Conservation (phyloP, 2,329 filamentous ascomycete genomes). For the Verticillium zaregamsianum region DNA sequence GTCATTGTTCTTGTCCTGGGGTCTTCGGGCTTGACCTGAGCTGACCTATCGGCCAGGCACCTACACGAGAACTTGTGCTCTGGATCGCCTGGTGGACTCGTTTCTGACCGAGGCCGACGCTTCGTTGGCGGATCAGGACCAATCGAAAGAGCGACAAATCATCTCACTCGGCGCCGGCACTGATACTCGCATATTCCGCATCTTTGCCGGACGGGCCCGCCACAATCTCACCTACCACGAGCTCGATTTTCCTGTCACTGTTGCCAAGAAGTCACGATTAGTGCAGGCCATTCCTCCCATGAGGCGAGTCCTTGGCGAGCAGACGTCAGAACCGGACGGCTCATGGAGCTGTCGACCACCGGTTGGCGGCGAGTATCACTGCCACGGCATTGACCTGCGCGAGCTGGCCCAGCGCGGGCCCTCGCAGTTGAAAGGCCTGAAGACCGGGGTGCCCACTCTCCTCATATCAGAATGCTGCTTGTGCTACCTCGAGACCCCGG, state of each 20-base stretch:
- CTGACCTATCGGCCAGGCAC: conserved; percentile 56
- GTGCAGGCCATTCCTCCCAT: conserved; percentile 43
- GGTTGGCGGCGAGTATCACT: conserved; percentile 41
- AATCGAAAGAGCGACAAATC: conserved; percentile 55
- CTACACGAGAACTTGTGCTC: conserved; percentile 81
- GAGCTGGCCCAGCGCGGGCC: conserved; percentile 21
- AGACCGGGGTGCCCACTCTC: conserved; percentile 67
- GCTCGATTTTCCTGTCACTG: conserved; percentile 79
- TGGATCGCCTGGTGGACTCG: conserved; percentile 70
- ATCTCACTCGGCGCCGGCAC: conserved; percentile 91
- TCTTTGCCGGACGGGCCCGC: conserved; percentile 46
- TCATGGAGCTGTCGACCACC: conserved; percentile 39
- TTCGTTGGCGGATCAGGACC: background rate
- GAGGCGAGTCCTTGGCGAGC: conserved; percentile 31
- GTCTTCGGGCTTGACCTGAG: background rate
- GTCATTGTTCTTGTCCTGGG: conserved; percentile 12
- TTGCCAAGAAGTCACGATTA: conserved; percentile 58
- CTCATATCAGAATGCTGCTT: conserved; percentile 94
- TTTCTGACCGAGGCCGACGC: conserved; percentile 53
- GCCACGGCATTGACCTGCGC: conserved; percentile 34
- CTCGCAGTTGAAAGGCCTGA: conserved; percentile 30
- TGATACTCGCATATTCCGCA: conserved; percentile 81
- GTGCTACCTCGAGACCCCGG: conserved; percentile 70
- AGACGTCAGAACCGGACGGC: conserved; percentile 21
- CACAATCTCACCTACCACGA: conserved; percentile 74